Conservation (phyloP, 2,329 filamentous ascomycete genomes). For the Gaeumannomyces sp. region DNA sequence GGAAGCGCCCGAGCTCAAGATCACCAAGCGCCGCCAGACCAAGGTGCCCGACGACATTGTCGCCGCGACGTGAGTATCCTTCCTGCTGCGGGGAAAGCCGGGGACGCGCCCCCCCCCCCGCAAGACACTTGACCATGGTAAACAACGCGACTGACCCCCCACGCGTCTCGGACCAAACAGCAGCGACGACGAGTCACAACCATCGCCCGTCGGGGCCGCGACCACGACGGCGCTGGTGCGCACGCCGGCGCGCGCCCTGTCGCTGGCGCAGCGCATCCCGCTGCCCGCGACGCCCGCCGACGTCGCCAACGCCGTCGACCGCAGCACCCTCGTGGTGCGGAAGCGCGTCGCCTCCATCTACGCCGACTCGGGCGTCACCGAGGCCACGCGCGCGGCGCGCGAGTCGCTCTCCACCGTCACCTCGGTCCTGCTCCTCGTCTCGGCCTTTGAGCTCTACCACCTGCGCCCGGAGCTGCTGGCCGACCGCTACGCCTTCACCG, state of each 20-base stretch:
- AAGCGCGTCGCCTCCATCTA: slow-evolving; percentile 59
- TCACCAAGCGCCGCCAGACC: slow-evolving; percentile 37
- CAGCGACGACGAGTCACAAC: not conserved
- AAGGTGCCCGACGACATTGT: slow-evolving; percentile 39
- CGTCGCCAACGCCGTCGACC: slow-evolving; percentile 71
- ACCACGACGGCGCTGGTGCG: slow-evolving; percentile 38
- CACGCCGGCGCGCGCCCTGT: slow-evolving; percentile 45
- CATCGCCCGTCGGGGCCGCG: slow-evolving; percentile 23
- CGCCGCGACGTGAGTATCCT: slow-evolving; percentile 36
- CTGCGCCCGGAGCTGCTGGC: slow-evolving; percentile 67
- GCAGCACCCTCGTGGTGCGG: slow-evolving; percentile 59
- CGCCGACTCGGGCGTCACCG: slow-evolving; percentile 59
- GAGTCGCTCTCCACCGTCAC: slow-evolving; percentile 66
- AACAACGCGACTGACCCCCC: too few relatives aligned
- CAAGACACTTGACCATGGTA: too few relatives aligned
- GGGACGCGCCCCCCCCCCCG: too few relatives aligned
- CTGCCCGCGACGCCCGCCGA: slow-evolving; percentile 75
- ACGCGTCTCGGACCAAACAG: not conserved
- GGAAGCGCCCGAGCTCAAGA: slow-evolving; percentile 40
- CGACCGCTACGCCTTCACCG: slow-evolving; percentile 64
- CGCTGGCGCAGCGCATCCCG: slow-evolving; percentile 56
- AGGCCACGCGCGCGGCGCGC: slow-evolving; percentile 59
- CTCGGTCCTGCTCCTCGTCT: slow-evolving; percentile 62
- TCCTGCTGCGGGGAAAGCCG: too few relatives aligned
- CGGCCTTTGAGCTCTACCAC: slow-evolving; percentile 63